Conservation (phyloP, 345 rosid genomes). For the Gossypium ekmanianum region DNA sequence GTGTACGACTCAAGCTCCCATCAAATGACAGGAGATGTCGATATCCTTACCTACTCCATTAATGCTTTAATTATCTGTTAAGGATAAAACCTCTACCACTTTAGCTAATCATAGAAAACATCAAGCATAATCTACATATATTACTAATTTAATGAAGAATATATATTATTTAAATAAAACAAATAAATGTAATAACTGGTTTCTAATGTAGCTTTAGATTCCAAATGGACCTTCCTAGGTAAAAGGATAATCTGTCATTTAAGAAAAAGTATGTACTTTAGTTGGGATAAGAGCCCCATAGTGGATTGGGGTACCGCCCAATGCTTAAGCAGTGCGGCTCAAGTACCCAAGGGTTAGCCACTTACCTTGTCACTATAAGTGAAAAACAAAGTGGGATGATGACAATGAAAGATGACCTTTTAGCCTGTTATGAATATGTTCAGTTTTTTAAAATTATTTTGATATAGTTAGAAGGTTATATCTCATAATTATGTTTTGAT, state of each 20-base stretch:
- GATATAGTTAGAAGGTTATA: no score
- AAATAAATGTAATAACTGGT: not conserved
- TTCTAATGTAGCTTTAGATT: not conserved
- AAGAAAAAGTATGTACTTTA: not conserved
- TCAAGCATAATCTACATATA: no score
- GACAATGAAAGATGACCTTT: no score
- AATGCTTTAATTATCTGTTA: conserved; percentile 2
- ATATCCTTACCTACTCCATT: not conserved
- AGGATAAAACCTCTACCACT: not conserved
- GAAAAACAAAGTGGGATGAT: not conserved
- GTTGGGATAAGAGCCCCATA: not conserved
- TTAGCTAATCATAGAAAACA: not conserved
- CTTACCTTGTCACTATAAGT: not conserved
- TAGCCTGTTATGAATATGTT: no score
- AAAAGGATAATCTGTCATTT: not conserved
- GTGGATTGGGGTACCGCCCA: not conserved
- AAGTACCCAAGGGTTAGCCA: not conserved
- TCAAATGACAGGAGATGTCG: not conserved
- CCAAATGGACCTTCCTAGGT: not conserved
- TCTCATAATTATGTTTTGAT: no score
- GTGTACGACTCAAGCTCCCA: not conserved
- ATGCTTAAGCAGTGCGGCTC: not conserved
- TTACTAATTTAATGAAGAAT: not conserved
- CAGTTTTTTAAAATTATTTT: no score
- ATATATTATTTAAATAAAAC: not conserved